Base-by-base conservation (phyloP, 148 eudicot genomes). In the Euryodendron excelsum region DNA sequence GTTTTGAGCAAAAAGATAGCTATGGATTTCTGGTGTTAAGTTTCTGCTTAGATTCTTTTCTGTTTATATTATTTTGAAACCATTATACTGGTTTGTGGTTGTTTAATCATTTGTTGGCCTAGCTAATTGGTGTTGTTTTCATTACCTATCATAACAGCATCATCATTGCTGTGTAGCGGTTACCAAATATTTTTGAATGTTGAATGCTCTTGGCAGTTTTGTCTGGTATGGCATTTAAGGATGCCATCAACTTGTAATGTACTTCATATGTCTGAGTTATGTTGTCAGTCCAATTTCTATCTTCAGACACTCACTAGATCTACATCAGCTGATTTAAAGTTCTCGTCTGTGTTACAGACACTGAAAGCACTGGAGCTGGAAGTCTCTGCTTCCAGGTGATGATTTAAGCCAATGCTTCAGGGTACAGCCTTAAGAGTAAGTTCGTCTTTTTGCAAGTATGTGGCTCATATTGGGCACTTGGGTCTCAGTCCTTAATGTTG, bases 1-100 rank as follows among this genome's bases (percentile, higher is more conserved):
- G 36, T 56, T 74, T 15, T 74, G 37, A 41, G 13, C n/a, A 25
- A 39, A 41, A 10, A 23, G 9, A 39, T 62, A 5, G 8, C 8
- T 12, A 12, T 30, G 36, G 28, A 25, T 45, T 48, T 17, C 0
- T 14, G 50, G 44, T 62, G 18, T 25, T 45, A 78, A 48, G 11
- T 50, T 64, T 74, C 55, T 44, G 63, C 53, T 64, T 73, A 9
- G 66, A 41, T 8, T 80, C 37, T 80, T 74, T 55, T 14, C 31
- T 44, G 72, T 33, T 58, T 56, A 53, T 63, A 31, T 50, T 63
- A 59, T 33, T 58, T 67, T 59, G 31, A 66, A 41, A 52, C 21
- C 63, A 48, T 66, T 48, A 1, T 48, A 28, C 66, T 65, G 65
- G 56, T 80, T 61, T 23, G 30, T 63, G 70, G 77, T 80, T 21